Base-by-base conservation (phyloP, 805 yeast genomes). In the Candida boidinii region DNA sequence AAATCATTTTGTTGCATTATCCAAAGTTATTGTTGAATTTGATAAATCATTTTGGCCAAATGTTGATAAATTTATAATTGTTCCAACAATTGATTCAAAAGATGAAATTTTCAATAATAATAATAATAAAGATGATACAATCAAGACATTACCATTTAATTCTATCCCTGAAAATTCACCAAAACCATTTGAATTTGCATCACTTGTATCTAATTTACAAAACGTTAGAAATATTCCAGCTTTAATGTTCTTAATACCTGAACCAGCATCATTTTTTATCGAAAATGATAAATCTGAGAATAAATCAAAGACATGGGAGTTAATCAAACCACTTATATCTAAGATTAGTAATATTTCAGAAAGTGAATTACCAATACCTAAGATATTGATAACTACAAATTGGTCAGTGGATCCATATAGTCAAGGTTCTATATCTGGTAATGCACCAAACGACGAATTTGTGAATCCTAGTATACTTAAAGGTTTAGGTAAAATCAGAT, bases 321-420 rank as follows among this genome's bases (percentile, higher is more conserved):
- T 65, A 33, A 52, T 63, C 38, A 55, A 55, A 38, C 74, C 74
- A 10, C 51, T 66, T 51, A 43, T 71, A 11, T 36, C 51, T 3
- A 46, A 51, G 26, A 39, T 51, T 5, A 27, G 48, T 1, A 54
- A 49, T 13, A 30, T 53, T 5, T 40, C 39, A 1, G 33, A 39
- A 2, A 29, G 25, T 3, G 42, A 42, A 11, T 29, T 53, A 11
- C 51, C 56, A 5, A 33, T 45, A 21, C 60, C 62, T 3, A 41
- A 40, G 11, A 31, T 44, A 9, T 35, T 42, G 8, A 35, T 53
- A 20, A 43, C 51, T 3, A 58, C 73, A 2, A 53, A 53, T 26
- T 72, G 78, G 78, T 60, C 72, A 2, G 43, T 38, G 5, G 72
- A 72, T 42, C 73, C 74, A 1, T 70, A 48, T 44, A 55, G 64